These are phyloP conservation scores for Hypoxylon sp. DNA, from an alignment of 2,329 filamentous ascomycete genomes.

Conservation along the genomic window DNA sequence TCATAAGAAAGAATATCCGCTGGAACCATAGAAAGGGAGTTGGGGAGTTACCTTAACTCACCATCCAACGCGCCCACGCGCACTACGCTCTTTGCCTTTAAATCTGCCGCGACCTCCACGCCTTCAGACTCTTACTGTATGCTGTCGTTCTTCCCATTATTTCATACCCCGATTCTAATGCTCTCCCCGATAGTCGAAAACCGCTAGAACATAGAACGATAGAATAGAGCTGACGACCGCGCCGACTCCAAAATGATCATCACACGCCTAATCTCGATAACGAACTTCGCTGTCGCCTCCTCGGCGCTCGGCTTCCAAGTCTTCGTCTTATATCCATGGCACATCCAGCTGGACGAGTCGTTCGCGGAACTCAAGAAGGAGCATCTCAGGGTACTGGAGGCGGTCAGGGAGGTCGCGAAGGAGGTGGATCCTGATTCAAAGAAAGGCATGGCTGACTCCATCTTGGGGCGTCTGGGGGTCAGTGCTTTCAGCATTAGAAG, in stretches of 20 bases:
- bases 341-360: slow-evolving; percentile 71
- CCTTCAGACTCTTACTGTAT: slow-evolving; percentile 32
- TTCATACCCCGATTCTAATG: slow-evolving; percentile 24
- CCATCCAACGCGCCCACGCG: slow-evolving; percentile 30
- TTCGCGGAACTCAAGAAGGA: slow-evolving; percentile 71
- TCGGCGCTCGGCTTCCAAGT: slow-evolving; percentile 76
- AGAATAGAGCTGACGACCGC: slow-evolving; percentile 16
- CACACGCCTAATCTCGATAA: slow-evolving; percentile 65
- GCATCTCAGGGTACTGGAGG: slow-evolving; percentile 59
- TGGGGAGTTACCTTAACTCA: slow-evolving; percentile 18
- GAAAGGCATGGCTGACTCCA: slow-evolving; percentile 47
- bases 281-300: slow-evolving; percentile 74
- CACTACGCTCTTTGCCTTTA: slow-evolving; percentile 33
- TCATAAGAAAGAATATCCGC: slow-evolving; percentile 21
- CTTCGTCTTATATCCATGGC: slow-evolving; percentile 77
- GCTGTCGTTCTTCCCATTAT: slow-evolving; percentile 6
- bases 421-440: slow-evolving; percentile 47
- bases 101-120: slow-evolving; percentile 23
- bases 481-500: slow-evolving; percentile 42
- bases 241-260: slow-evolving; percentile 49
- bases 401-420: slow-evolving; percentile 52
- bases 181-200: slow-evolving; percentile 23
- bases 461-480: slow-evolving; percentile 45
- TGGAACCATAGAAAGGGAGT: slow-evolving; percentile 22
- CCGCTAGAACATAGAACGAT: slow-evolving; percentile 22